Percentiles rank a stretch among this genome's conserved stretches.
Evolutionary conservation across 345 rosid species (phyloP).

Genomic region (Zanthoxylum bungeanum): DNA sequence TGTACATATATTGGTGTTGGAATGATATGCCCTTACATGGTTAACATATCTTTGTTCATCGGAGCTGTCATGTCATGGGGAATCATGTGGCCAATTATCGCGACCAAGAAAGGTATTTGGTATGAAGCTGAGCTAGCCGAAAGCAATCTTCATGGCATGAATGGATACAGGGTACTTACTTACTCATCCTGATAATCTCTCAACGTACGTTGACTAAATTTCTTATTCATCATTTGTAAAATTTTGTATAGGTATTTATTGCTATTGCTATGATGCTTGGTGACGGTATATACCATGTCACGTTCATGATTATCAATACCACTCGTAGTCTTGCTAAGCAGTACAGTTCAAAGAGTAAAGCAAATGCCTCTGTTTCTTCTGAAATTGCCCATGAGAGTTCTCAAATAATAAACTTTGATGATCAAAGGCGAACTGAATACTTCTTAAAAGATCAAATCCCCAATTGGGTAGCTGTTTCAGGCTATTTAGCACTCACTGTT

Average conservation of each 20-base stretch:
- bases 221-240: neutral
- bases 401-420: slow-evolving; percentile 29
- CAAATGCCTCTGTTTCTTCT: neutral
- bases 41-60: slow-evolving; percentile 68
- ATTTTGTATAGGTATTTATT: slow-evolving; percentile 48
- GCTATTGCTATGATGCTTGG: slow-evolving; percentile 93
- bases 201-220: neutral
- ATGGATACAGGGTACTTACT: slow-evolving; percentile 62
- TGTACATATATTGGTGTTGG: slow-evolving; percentile 91
- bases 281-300: slow-evolving; percentile 71
- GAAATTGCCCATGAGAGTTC: neutral
- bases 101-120: slow-evolving; percentile 68
- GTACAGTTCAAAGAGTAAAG: neutral
- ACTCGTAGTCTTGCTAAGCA: slow-evolving; percentile 28
- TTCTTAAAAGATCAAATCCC: slow-evolving; percentile 81
- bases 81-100: slow-evolving; percentile 80
- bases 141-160: slow-evolving; percentile 70
- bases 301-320: slow-evolving; percentile 53
- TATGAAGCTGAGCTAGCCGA: slow-evolving; percentile 39
- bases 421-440: slow-evolving; percentile 43
- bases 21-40: slow-evolving; percentile 88
- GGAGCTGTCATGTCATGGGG: slow-evolving; percentile 90
- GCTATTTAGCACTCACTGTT: slow-evolving; percentile 53
- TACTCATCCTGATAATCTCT: neutral
- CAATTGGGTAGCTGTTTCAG: slow-evolving; percentile 46